phyloP scores from a whole-genome alignment of 2,329 filamentous ascomycete species.

The Byssothecium circinans region DNA sequence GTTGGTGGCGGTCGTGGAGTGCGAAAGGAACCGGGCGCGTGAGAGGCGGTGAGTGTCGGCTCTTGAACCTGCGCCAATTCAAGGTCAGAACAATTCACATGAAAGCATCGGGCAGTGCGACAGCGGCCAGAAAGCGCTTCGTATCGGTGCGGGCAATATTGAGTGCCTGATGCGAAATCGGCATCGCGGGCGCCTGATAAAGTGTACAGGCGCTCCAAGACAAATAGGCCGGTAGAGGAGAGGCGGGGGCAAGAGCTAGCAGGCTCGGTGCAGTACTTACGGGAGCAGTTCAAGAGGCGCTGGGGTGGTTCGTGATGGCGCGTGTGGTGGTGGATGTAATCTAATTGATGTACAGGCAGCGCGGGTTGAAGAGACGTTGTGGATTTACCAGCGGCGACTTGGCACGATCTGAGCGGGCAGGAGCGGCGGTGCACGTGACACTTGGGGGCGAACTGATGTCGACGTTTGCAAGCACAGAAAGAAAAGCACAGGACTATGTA shows the following conservation, averaged over 20 bases:
- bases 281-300: slow-evolving; percentile 38
- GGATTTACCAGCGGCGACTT: slow-evolving; percentile 24
- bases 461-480: slow-evolving; percentile 15
- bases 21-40: slow-evolving; percentile 25
- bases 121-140: slow-evolving; percentile 8
- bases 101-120: slow-evolving; percentile 13
- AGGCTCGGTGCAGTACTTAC: slow-evolving; percentile 34
- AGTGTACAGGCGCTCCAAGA: slow-evolving; percentile 16
- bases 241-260: slow-evolving; percentile 11
- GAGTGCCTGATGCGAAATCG: slow-evolving; percentile 31
- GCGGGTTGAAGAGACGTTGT: slow-evolving; percentile 42
- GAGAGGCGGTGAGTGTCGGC: slow-evolving; percentile 33
- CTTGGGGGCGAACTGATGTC: slow-evolving; percentile 19
- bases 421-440: slow-evolving; percentile 35
- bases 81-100: slow-evolving; percentile 16
- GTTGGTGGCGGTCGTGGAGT: slow-evolving; percentile 25
- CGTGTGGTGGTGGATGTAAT: slow-evolving; percentile 39
- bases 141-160: slow-evolving; percentile 24
- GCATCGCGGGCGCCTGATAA: slow-evolving; percentile 26
- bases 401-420: slow-evolving; percentile 30
- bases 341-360: slow-evolving; percentile 45
- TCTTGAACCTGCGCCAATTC: slow-evolving; percentile 39
- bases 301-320: slow-evolving; percentile 39
- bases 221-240: slow-evolving; percentile 13
- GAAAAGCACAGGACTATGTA: too few relatives aligned